Evolutionary conservation across 1,284 basidiomycete genomes (phyloP), one percentile per base, ranked within the genome.

Genomic region (Ustilago lituana): DNA sequence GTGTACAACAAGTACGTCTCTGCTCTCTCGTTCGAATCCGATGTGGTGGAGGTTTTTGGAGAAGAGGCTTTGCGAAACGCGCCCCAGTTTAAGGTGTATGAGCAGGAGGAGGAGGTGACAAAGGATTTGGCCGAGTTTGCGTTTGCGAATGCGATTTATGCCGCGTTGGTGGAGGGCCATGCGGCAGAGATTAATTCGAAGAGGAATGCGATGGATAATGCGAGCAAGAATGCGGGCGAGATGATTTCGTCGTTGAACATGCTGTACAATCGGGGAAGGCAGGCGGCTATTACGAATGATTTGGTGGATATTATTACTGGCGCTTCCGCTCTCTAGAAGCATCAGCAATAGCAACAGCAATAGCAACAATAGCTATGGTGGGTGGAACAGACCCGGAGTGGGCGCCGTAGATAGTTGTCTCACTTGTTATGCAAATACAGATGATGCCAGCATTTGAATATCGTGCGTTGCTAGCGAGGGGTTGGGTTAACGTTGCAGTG

Each of bases 201-300:
- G 75, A 91, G 95, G 77, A 98, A 96, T 79, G 95, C 96, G 82
- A 99, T 99, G 95, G 95, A 98, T 89, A 98, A 95, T 82, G 96
- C 95, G 49, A 95, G 94, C 73, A 98, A 86, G 90, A 98, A 98
- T 85, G 96, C 95, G 58, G 87, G 85, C 49, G 80, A 79, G 72
- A 83, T 83, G 81, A 83, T 82, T 61, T 71, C 67, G 20, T 69
- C 59, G 43, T 69, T 82, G 38, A 73, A 79, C 66, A 79, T 82
- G 79, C 55, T 80, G 36, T 83, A 95, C 89, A 98, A 98, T 85
- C 92, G 95, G 88, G 94, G 94, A 87, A 93, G 95, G 84, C 95
- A 98, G 87, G 95, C 94, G 73, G 89, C 93, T 78, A 98, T 98
- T 82, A 94, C 93, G 71, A 94, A 94, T 86, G 93, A 94, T 85